phyloP scores from a whole-genome alignment of 805 yeast species.

The Henningerozyma blattae region DNA sequence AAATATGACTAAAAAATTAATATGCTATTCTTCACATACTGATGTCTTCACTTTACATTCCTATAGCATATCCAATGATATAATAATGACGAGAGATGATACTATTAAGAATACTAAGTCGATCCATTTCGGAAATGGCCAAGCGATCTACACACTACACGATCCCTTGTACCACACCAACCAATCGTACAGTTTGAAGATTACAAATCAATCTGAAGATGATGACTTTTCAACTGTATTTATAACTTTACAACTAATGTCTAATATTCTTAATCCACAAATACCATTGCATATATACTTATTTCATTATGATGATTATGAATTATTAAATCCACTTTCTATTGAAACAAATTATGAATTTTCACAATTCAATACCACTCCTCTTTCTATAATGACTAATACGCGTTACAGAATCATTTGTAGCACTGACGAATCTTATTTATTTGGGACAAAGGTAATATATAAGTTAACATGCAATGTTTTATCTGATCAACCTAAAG shows the following conservation, averaged over 20 bases:
- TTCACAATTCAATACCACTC: conserved; percentile 4
- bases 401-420: conserved; percentile 13
- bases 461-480: conserved; percentile 2
- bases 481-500: background rate
- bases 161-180: background rate
- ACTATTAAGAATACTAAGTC: conserved; percentile 1
- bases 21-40: conserved; percentile 16
- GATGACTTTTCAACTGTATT: conserved; percentile 3
- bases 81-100: conserved; percentile 4
- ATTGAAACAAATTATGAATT: conserved; percentile 6
- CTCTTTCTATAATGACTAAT: conserved; percentile 11
- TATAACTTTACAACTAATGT: conserved; percentile 9
- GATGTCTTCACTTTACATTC: conserved; percentile 14
- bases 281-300: conserved; percentile 14
- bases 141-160: background rate
- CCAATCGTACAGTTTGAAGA: conserved; percentile 15
- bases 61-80: conserved; percentile 6
- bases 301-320: conserved; percentile 12
- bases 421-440: conserved; percentile 1
- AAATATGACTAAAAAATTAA: conserved; percentile 2
- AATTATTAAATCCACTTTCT: conserved; percentile 12
- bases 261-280: conserved; percentile 3
- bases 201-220: conserved; percentile 7
- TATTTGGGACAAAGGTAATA: conserved; percentile 3
- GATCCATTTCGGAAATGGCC: background rate